phyloP scores from a whole-genome alignment of 2,329 filamentous ascomycete genomes.

The Dendryphion nanum region DNA sequence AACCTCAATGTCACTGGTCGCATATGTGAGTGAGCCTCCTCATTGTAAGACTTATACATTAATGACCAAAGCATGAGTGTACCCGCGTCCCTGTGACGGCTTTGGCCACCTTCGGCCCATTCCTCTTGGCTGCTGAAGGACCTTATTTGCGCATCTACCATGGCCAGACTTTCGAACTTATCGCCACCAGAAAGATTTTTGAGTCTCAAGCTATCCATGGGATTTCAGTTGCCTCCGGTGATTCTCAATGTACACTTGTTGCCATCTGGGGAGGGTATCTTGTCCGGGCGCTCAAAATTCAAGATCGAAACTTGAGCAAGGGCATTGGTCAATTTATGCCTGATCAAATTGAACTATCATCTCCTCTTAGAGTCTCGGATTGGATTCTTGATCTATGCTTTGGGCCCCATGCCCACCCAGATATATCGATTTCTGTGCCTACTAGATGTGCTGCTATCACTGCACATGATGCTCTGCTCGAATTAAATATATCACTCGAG shows the following conservation, averaged over 20 bases:
- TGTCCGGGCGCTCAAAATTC: slow-evolving; percentile 46
- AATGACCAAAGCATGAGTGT: slow-evolving; percentile 35
- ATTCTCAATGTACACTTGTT: slow-evolving; percentile 20
- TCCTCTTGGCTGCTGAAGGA: slow-evolving; percentile 46
- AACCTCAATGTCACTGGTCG: slow-evolving; percentile 17
- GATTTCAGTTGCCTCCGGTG: slow-evolving; percentile 49
- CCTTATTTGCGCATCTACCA: slow-evolving; percentile 42
- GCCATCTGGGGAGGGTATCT: slow-evolving; percentile 40
- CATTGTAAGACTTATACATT: slow-evolving; percentile 6
- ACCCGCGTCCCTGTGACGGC: slow-evolving; percentile 47
- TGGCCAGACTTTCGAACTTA: slow-evolving; percentile 18
- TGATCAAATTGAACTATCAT: slow-evolving; percentile 15
- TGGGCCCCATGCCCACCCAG: slow-evolving; percentile 1
- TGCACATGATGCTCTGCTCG: slow-evolving; percentile 79
- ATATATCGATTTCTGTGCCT: not conserved
- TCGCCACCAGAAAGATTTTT: slow-evolving; percentile 55
- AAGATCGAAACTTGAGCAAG: slow-evolving; percentile 20
- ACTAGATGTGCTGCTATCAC: slow-evolving; percentile 56
- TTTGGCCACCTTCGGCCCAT: slow-evolving; percentile 35
- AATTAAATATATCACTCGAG: slow-evolving; percentile 43
- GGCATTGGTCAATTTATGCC: slow-evolving; percentile 14
- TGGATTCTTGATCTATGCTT: slow-evolving; percentile 38
- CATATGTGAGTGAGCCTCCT: slow-evolving; percentile 18
- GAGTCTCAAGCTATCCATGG: slow-evolving; percentile 71
- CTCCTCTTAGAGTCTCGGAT: slow-evolving; percentile 26